Evolutionary conservation across 2,329 filamentous ascomycete species (phyloP).

Genomic region (Phialocephala sp.): DNA sequence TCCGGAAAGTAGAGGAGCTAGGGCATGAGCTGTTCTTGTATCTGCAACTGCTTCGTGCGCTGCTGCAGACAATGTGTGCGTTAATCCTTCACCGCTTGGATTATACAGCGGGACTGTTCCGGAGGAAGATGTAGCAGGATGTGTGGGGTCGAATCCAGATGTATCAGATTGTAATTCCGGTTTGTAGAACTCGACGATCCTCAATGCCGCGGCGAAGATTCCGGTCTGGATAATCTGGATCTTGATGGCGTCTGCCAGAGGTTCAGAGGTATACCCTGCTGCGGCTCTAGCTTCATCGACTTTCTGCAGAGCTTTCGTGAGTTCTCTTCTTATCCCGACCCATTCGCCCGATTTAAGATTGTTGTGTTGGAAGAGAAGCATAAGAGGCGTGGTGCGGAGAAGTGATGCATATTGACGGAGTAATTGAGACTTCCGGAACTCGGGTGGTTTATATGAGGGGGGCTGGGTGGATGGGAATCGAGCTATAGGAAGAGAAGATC

Average conservation of each 20-base stretch:
- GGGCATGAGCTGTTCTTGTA: conserved; percentile 59
- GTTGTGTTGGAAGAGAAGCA: conserved; percentile 77
- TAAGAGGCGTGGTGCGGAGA: conserved; percentile 71
- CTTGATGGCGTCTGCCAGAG: conserved; percentile 68
- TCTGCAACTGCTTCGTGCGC: conserved; percentile 45
- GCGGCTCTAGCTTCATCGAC: conserved; percentile 61
- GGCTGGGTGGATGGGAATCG: conserved; percentile 73
- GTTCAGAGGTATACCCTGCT: conserved; percentile 49
- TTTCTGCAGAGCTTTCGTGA: conserved; percentile 63
- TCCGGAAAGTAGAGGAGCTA: conserved; percentile 80
- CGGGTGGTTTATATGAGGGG: conserved; percentile 83
- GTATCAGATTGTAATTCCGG: conserved; percentile 48
- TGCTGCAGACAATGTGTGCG: conserved; percentile 62
- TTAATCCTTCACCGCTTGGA: conserved; percentile 45
- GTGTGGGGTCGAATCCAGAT: conserved; percentile 26
- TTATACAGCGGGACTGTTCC: conserved; percentile 25
- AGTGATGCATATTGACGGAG: conserved; percentile 75
- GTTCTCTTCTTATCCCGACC: conserved; percentile 68
- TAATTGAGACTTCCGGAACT: conserved; percentile 89
- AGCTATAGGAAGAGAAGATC: conserved; percentile 43
- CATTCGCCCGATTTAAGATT: conserved; percentile 73
- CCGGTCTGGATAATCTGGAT: conserved; percentile 86
- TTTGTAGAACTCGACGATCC: conserved; percentile 83
- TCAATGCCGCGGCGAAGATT: conserved; percentile 85
- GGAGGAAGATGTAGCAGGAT: conserved; percentile 34